Percentiles rank a stretch among this genome's conserved stretches.
Conservation (phyloP, 768 basidiomycete genomes). For the Auricularia cornea region DNA sequence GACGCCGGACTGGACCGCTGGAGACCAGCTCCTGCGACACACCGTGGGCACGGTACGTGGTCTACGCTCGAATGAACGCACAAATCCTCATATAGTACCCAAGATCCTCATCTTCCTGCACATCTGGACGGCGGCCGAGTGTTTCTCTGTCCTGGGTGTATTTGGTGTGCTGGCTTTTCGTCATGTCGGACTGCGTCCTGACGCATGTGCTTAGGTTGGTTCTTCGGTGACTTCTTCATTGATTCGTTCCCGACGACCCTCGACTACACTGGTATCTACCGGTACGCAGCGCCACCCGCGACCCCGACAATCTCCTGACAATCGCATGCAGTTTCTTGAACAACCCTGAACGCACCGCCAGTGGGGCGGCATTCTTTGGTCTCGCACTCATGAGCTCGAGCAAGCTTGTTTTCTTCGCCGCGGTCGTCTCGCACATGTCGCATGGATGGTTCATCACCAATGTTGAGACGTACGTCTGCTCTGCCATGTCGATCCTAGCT, state of each 20-base stretch:
- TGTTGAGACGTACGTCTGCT: constrained; percentile 74
- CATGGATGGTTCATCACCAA: constrained; percentile 94
- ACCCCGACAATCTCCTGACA: background rate
- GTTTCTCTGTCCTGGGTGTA: constrained; percentile 85
- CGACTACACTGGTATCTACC: constrained; percentile 95
- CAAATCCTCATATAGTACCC: constrained; percentile 1
- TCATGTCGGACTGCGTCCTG: background rate
- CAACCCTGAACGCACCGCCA: constrained; percentile 88
- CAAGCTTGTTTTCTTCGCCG: constrained; percentile 81
- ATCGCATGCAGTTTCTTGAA: constrained; percentile 60
- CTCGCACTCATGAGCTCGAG: constrained; percentile 85
- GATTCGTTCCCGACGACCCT: constrained; percentile 85
- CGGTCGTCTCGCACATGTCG: constrained; percentile 74
- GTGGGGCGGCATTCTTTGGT: constrained; percentile 92
- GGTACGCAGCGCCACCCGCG: constrained; percentile 38
- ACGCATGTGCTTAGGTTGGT: constrained; percentile 64
- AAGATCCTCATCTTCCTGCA: constrained; percentile 82
- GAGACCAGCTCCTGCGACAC: constrained; percentile 79
- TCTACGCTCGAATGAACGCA: background rate
- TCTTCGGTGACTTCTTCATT: constrained; percentile 96
- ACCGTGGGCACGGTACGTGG: constrained; percentile 73
- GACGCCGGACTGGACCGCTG: constrained; percentile 79
- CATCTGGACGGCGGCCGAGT: constrained; percentile 83
- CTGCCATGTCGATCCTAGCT: background rate
- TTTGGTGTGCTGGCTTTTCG: constrained; percentile 48